phyloP scores from a whole-genome alignment of 768 basidiomycete species.

The Leucosporidium scottii region DNA sequence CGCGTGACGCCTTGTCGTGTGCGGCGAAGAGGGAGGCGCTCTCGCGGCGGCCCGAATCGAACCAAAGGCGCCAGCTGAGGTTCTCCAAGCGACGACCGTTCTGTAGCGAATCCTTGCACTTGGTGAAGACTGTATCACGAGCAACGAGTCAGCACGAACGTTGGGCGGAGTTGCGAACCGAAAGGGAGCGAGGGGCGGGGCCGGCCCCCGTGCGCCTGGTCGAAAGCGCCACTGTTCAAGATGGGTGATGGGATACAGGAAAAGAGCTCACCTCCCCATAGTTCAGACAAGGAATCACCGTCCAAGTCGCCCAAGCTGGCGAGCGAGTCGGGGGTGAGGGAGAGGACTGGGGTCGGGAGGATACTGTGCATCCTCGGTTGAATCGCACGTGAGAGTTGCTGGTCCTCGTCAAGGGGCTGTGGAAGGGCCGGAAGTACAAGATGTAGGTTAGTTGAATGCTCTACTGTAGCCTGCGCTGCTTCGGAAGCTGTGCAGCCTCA shows the following conservation, averaged over 20 bases:
- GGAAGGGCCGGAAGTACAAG: too few relatives aligned
- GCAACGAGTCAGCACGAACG: neutral
- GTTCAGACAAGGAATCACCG: constrained; percentile 16
- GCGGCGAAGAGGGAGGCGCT: too few relatives aligned
- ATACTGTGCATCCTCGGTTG: too few relatives aligned
- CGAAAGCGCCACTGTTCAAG: neutral
- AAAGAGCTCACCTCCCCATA: constrained; percentile 25
- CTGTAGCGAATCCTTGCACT: constrained; percentile 68
- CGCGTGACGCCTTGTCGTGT: neutral
- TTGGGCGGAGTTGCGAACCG: neutral
- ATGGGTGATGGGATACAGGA: neutral
- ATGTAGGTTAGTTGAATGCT: too few relatives aligned
- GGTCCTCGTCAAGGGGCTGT: too few relatives aligned
- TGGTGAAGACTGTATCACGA: constrained; percentile 61
- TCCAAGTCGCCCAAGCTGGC: constrained; percentile 26
- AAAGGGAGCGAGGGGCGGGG: neutral
- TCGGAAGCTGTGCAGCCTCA: too few relatives aligned
- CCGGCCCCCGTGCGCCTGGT: neutral
- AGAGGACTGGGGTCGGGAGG: constrained; percentile 13
- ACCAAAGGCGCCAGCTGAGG: constrained; percentile 79
- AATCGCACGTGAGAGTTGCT: too few relatives aligned
- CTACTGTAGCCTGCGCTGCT: too few relatives aligned
- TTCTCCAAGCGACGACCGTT: constrained; percentile 80
- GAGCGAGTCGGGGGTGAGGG: constrained; percentile 30
- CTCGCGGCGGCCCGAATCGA: constrained; percentile 37